Percentiles rank a stretch among this genome's conserved stretches.
Conservation (phyloP, 805 yeast genomes). For the Candida chilensis region DNA sequence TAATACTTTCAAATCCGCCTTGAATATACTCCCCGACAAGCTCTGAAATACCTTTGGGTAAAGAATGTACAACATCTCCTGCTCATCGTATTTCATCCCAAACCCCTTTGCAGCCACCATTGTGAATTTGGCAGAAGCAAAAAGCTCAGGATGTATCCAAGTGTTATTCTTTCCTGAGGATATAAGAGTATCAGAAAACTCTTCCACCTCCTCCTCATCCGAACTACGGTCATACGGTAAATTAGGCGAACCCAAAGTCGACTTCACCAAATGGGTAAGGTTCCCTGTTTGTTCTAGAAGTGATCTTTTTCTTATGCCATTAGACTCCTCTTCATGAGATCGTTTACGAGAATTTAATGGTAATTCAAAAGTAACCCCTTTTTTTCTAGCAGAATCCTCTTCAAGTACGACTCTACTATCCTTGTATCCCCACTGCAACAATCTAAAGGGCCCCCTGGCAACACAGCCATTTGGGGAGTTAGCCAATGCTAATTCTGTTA, state of each 20-base stretch:
- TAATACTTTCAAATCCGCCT: slow-evolving; percentile 11
- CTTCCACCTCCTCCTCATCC: neutral
- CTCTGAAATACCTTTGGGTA: slow-evolving; percentile 35
- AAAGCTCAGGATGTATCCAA: slow-evolving; percentile 23
- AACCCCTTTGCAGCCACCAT: slow-evolving; percentile 31
- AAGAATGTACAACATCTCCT: slow-evolving; percentile 30
- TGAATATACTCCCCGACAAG: slow-evolving; percentile 30
- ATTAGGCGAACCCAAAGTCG: neutral
- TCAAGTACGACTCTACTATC: slow-evolving; percentile 12
- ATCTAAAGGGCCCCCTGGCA: slow-evolving; percentile 12
- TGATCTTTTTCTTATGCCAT: too few species aligned
- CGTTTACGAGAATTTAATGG: too few species aligned
- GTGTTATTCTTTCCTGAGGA: slow-evolving; percentile 9
- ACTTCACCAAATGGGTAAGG: neutral
- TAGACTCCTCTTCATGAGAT: too few species aligned
- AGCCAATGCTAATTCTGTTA: slow-evolving; percentile 14
- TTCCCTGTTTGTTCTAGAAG: too few species aligned
- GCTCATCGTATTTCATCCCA: slow-evolving; percentile 24
- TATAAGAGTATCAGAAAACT: neutral
- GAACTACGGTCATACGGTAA: neutral
- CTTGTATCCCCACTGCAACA: slow-evolving; percentile 1
- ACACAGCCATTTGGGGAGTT: slow-evolving; percentile 2
- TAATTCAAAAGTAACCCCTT: neutral
- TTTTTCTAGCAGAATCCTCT: neutral
- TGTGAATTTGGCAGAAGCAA: slow-evolving; percentile 26